phyloP scores from a whole-genome alignment of 1,284 basidiomycete species.

The Moesziomyces antarcticus region DNA sequence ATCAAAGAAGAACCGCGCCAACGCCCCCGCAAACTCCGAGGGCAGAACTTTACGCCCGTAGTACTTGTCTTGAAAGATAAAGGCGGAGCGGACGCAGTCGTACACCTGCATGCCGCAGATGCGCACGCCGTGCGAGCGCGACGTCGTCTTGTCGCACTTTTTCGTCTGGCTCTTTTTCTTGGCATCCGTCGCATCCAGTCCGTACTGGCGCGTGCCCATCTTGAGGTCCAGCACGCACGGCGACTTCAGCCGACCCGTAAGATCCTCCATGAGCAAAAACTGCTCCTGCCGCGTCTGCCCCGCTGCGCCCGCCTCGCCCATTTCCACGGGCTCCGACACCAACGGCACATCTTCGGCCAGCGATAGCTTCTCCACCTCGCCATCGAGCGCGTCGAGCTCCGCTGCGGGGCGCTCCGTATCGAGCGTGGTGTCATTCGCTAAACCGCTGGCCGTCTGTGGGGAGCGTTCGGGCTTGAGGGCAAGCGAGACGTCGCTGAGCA shows the following conservation, averaged over 20 bases:
- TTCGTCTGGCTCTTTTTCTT: slow-evolving; percentile 98
- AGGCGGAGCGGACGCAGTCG: slow-evolving; percentile 73
- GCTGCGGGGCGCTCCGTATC: background rate
- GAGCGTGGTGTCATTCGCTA: slow-evolving; percentile 1
- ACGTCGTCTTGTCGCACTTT: slow-evolving; percentile 96
- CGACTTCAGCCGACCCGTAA: slow-evolving; percentile 90
- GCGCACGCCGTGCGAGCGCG: slow-evolving; percentile 86
- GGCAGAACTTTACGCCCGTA: slow-evolving; percentile 88
- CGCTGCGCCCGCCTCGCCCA: slow-evolving; percentile 1
- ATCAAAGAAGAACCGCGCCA: slow-evolving; percentile 86
- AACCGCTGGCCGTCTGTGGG: slow-evolving; percentile 1
- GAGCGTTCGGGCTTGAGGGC: slow-evolving; percentile 37
- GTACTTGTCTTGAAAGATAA: slow-evolving; percentile 96
- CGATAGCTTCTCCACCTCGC: slow-evolving; percentile 19
- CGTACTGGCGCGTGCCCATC: slow-evolving; percentile 99
- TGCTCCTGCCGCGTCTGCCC: slow-evolving; percentile 83
- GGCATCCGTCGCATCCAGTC: slow-evolving; percentile 87
- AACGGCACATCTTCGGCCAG: slow-evolving; percentile 11
- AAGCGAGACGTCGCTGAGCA: slow-evolving; percentile 56
- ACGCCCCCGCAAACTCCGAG: slow-evolving; percentile 83
- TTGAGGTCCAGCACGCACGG: slow-evolving; percentile 98
- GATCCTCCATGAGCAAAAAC: slow-evolving; percentile 98
- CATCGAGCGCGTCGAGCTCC: slow-evolving; percentile 6
- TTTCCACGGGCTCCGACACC: slow-evolving; percentile 5
- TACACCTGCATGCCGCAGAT: slow-evolving; percentile 98